phyloP scores from a whole-genome alignment of 2,329 filamentous ascomycete genomes.

The Phialophora tarda region DNA sequence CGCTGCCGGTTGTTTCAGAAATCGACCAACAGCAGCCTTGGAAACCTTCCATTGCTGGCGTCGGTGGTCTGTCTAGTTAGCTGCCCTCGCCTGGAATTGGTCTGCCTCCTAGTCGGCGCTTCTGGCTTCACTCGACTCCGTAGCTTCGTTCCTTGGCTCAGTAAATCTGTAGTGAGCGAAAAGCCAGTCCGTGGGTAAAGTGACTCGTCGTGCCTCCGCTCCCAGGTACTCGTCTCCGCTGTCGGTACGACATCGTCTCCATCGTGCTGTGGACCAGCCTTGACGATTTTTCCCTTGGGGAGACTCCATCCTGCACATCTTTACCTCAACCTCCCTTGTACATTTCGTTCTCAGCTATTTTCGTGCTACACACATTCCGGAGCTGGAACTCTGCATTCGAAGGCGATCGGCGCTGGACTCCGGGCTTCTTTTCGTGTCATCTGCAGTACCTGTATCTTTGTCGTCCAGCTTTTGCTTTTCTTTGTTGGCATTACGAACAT shows the following conservation, averaged over 20 bases:
- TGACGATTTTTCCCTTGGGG: slow-evolving; percentile 10
- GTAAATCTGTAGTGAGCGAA: neutral
- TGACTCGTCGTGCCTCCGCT: neutral
- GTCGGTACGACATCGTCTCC: slow-evolving; percentile 4
- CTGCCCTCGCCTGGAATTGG: neutral
- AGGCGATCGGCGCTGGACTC: slow-evolving; percentile 2
- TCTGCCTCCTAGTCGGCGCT: neutral
- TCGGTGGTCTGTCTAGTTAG: too few relatives aligned
- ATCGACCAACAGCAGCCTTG: slow-evolving; percentile 5
- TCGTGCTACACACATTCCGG: neutral
- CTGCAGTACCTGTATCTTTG: neutral
- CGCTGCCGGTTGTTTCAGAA: slow-evolving; percentile 13
- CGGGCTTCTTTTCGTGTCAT: neutral
- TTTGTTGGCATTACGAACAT: neutral
- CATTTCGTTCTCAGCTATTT: slow-evolving; percentile 8
- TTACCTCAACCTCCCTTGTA: slow-evolving; percentile 2
- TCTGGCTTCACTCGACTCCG: neutral
- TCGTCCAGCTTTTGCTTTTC: neutral
- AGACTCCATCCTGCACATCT: slow-evolving; percentile 5
- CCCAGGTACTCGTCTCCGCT: neutral
- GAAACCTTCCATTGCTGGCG: neutral
- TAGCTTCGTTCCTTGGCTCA: neutral
- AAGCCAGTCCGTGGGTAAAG: neutral
- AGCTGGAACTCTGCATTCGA: slow-evolving; percentile 2
- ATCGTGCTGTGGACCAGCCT: neutral